phyloP scores from a whole-genome alignment of 2,329 filamentous ascomycete genomes.

The Sporothrix sp. region DNA sequence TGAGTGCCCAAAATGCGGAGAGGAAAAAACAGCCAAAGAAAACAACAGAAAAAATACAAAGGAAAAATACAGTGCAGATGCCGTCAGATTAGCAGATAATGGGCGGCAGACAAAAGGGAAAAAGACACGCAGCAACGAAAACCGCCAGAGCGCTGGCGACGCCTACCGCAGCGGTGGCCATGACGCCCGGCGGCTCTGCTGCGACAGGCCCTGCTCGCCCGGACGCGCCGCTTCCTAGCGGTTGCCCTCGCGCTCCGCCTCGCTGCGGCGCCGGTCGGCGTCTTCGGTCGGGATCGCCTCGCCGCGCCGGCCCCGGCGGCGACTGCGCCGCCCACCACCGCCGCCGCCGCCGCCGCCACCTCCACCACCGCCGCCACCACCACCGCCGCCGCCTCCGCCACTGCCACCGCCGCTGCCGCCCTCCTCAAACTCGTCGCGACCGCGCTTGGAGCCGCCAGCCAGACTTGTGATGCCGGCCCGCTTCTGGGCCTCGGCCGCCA shows the following conservation, averaged over 20 bases:
- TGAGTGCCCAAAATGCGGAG: too few species aligned
- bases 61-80: too few species aligned
- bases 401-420: conserved; percentile 19
- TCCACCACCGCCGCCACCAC: conserved; percentile 40
- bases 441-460: conserved; percentile 39
- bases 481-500: conserved; percentile 56
- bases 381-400: conserved; percentile 29
- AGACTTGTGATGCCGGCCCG: conserved; percentile 43
- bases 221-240: not conserved
- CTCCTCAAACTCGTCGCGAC: conserved; percentile 39
- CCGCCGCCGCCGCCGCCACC: conserved; percentile 16
- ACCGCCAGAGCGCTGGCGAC: too few species aligned
- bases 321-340: conserved; percentile 25
- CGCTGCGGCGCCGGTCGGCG: conserved; percentile 43
- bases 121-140: too few species aligned
- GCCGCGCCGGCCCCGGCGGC: conserved; percentile 40
- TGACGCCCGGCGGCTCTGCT: not conserved
- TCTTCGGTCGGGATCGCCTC: conserved; percentile 39
- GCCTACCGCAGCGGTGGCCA: not conserved
- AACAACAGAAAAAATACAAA: too few species aligned
- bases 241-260: conserved; percentile 43
- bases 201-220: too few species aligned
- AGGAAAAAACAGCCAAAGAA: too few species aligned
- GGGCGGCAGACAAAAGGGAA: too few species aligned
- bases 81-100: too few species aligned